phyloP scores from a whole-genome alignment of 495 filamentous ascomycete species.

The Annulohypoxylon nitens region DNA sequence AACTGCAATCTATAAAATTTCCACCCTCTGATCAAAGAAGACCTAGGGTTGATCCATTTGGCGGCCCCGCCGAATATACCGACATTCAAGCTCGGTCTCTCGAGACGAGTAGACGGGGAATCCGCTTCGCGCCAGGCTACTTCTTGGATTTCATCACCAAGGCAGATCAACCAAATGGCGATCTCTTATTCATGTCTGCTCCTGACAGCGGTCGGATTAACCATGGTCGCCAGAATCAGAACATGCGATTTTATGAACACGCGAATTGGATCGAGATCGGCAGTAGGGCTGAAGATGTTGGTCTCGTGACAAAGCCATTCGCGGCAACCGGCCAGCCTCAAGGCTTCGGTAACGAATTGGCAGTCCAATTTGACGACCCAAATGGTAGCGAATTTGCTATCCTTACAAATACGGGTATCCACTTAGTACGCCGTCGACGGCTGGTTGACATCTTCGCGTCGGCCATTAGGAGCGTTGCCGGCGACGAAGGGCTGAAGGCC shows the following conservation, averaged over 20 bases:
- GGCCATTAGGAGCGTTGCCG: constrained; percentile 75
- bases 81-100: constrained; percentile 64
- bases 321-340: constrained; percentile 74
- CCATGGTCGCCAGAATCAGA: constrained; percentile 63
- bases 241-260: constrained; percentile 72
- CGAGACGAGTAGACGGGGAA: constrained; percentile 66
- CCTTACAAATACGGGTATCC: constrained; percentile 88
- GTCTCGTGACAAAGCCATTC: constrained; percentile 77
- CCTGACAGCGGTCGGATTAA: constrained; percentile 88
- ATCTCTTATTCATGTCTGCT: constrained; percentile 84
- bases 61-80: constrained; percentile 48
- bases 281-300: constrained; percentile 79
- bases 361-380: constrained; percentile 88
- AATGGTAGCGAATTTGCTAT: constrained; percentile 85
- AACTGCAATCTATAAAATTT: constrained; percentile 93
- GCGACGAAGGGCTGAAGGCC: constrained; percentile 82
- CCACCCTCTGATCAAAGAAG: constrained; percentile 69
- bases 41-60: constrained; percentile 43
- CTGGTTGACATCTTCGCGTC: constrained; percentile 94
- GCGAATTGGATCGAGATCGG: constrained; percentile 79
- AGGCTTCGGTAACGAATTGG: constrained; percentile 95
- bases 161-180: constrained; percentile 59
- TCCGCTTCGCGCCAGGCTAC: constrained; percentile 86
- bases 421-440: constrained; percentile 82
- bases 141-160: constrained; percentile 84